A percentile compares a stretch with the other conserved stretches of the same genome.
Conservation (phyloP, 2,329 filamentous ascomycete genomes). For the Nigrograna mackinnonii region DNA sequence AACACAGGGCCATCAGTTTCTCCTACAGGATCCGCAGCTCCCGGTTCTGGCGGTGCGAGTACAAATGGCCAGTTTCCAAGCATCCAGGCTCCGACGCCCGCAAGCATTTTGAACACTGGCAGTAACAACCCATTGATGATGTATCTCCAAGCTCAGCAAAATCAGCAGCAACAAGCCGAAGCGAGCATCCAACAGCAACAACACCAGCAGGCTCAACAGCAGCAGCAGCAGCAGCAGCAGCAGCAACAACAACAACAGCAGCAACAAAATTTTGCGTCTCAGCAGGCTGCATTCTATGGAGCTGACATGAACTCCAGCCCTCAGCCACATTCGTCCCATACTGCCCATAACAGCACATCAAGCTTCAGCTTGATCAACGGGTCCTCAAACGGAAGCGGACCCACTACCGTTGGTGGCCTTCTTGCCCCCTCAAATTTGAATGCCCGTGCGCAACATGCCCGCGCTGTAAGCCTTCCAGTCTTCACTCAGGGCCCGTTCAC, state of each 20-base stretch:
- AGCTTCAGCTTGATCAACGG: conserved; percentile 54
- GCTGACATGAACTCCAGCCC: conserved; percentile 65
- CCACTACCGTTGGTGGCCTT: conserved; percentile 75
- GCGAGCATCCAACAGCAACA: conserved; percentile 37
- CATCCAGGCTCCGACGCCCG: conserved; percentile 66
- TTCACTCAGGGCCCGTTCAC: conserved; percentile 64
- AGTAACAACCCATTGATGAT: conserved; percentile 87
- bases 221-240: conserved; percentile 28
- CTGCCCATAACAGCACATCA: conserved; percentile 57
- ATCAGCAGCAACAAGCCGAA: conserved; percentile 47
- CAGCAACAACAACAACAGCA: conserved; percentile 54
- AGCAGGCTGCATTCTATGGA: conserved; percentile 81
- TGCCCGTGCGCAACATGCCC: conserved; percentile 66
- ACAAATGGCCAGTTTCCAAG: conserved; percentile 63
- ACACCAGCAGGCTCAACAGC: too few relatives aligned
- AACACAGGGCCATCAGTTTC: conserved; percentile 62
- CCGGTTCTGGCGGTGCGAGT: conserved; percentile 57
- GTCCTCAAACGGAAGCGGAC: conserved; percentile 47
- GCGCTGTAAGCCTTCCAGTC: conserved; percentile 85
- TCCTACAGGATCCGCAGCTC: conserved; percentile 61
- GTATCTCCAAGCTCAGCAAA: conserved; percentile 76
- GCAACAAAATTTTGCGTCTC: conserved; percentile 70
- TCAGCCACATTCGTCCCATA: conserved; percentile 63
- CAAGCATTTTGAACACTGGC: conserved; percentile 76
- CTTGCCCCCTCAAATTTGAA: conserved; percentile 70